These are phyloP conservation scores for Fusarium dlaminii DNA, from an alignment of 2,329 filamentous ascomycete genomes.

Conservation along the genomic window DNA sequence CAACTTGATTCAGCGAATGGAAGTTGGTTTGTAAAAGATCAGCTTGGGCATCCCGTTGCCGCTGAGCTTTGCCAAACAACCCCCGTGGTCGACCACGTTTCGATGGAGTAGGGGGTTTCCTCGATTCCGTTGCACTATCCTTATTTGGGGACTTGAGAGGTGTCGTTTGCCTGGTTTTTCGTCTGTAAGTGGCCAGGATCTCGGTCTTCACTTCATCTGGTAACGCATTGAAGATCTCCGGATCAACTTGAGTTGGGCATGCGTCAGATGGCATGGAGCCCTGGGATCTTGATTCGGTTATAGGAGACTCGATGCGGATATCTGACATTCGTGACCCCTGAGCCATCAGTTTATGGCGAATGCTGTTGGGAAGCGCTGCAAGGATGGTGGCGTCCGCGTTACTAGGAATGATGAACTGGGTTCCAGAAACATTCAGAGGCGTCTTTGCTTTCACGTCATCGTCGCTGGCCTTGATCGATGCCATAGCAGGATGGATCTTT, in stretches of 20 bases:
- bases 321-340: conserved; percentile 55
- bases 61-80: conserved; percentile 57
- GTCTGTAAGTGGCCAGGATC: conserved; percentile 76
- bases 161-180: conserved; percentile 47
- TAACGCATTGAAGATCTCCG: conserved; percentile 82
- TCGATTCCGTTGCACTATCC: conserved; percentile 60
- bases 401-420: conserved; percentile 89
- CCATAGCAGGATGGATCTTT: conserved; percentile 63
- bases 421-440: conserved; percentile 82
- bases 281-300: conserved; percentile 48
- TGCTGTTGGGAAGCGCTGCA: conserved; percentile 84
- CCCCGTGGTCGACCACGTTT: conserved; percentile 65
- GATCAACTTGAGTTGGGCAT: conserved; percentile 84
- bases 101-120: conserved; percentile 69
- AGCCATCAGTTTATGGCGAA: conserved; percentile 77
- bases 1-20: conserved; percentile 53
- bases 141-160: conserved; percentile 66
- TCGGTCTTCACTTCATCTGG: conserved; percentile 89
- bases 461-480: conserved; percentile 59
- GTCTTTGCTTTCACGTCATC: conserved; percentile 66
- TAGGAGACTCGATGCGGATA: conserved; percentile 42
- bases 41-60: conserved; percentile 63
- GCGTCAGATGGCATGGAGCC: conserved; percentile 51
- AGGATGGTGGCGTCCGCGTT: conserved; percentile 85
- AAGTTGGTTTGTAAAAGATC: conserved; percentile 81